Evolutionary conservation across 805 yeast species (phyloP), one percentile per base, ranked within the genome.

Genomic region (Lipomyces anomalus): DNA sequence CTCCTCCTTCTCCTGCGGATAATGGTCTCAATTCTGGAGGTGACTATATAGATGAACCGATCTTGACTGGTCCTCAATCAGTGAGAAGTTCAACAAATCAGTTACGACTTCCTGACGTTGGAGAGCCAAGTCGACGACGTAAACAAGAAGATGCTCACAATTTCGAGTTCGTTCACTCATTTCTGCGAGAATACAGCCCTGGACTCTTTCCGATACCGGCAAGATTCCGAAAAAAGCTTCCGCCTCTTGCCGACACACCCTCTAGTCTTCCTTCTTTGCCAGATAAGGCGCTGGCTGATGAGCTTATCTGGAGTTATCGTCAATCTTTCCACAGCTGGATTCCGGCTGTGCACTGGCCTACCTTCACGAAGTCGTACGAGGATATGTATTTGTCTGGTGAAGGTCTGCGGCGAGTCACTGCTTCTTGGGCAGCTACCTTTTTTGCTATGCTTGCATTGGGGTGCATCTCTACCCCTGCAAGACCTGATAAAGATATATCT

Each of bases 401-500:
- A 29, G 38, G 38, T 28, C 35, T 40, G 18, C 23, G 22, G 9
- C 23, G 37, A 3, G 52, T 39, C 3, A 39, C 52, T 3, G 50
- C 47, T 4, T 43, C 48, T 13, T 56, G 58, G 57, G 38, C 44
- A 18, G 38, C 59, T 9, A 22, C 49, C 6, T 50, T 59, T 29
- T 58, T 50, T 24, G 38, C 53, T 4, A 47, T 59, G n/a, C 40
- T 59, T n/a, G 61, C 61, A 28, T 42, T 54, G 30, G 63, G 61
- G 6, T n/a, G n/a, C n/a, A n/a, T n/a, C n/a, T n/a, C n/a, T n/a
- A n/a, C n/a, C n/a, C n/a, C n/a, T n/a, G 51, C 46, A 6, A 47
- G 58, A 13, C 50, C 45, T 20, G 40, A 26, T n/a, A 29, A 38
- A 18, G n/a, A n/a, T n/a, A n/a, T n/a, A n/a, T n/a, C n/a, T n/a